phyloP scores from a whole-genome alignment of 2,329 filamentous ascomycete genomes.

The Sclerotinia nivalis region DNA sequence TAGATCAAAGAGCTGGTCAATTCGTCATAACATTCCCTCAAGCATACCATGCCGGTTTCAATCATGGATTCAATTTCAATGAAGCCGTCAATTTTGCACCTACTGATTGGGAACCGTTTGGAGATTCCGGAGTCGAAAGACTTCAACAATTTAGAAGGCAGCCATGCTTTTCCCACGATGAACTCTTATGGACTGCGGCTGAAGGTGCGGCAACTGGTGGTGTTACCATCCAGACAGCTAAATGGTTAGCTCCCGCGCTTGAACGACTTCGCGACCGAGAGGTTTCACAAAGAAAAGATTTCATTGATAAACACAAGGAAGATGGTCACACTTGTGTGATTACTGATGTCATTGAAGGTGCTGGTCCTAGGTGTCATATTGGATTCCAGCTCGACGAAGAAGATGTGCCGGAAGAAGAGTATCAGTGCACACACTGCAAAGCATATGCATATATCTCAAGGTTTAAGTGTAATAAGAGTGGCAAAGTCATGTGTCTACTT shows the following conservation, averaged over 20 bases:
- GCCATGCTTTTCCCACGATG: conserved; percentile 96
- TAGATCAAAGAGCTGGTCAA: conserved; percentile 95
- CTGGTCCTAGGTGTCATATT: conserved; percentile 55
- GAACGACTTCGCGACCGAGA: conserved; percentile 77
- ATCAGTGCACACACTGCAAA: conserved; percentile 91
- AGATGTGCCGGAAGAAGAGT: conserved; percentile 85
- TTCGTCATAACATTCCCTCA: conserved; percentile 96
- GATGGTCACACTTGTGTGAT: conserved; percentile 41
- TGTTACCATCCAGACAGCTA: conserved; percentile 81
- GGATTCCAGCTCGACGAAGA: conserved; percentile 66
- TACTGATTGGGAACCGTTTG: conserved; percentile 90
- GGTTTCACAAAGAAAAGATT: conserved; percentile 63
- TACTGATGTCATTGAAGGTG: conserved; percentile 37
- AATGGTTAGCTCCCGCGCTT: conserved; percentile 89
- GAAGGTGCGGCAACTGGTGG: conserved; percentile 67
- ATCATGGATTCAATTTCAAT: conserved; percentile 98
- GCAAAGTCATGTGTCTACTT: conserved; percentile 77
- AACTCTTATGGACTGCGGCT: conserved; percentile 87
- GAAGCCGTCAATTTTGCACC: conserved; percentile 98
- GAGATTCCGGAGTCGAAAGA: conserved; percentile 80
- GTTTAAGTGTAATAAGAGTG: conserved; percentile 79
- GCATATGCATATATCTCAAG: conserved; percentile 87
- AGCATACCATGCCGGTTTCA: conserved; percentile 97
- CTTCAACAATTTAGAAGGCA: conserved; percentile 86
- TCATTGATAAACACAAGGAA: conserved; percentile 65